phyloP scores from a whole-genome alignment of 1,284 basidiomycete genomes.

The Heimioporus retisporus region DNA sequence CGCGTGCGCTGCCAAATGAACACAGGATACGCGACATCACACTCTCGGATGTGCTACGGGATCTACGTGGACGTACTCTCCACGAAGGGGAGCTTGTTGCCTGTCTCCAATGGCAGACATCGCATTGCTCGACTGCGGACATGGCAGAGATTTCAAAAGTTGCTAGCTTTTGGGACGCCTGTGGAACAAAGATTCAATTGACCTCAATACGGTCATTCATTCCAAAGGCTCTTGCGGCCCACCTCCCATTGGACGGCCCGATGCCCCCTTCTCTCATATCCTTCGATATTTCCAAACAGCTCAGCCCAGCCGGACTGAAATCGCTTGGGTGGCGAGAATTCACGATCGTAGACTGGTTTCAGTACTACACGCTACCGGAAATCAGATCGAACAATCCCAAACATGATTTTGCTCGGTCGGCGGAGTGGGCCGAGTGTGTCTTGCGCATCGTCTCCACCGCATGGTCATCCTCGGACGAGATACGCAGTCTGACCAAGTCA shows the following conservation, averaged over 20 bases:
- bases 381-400: constrained; percentile 54
- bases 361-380: constrained; percentile 65
- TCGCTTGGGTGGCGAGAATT: constrained; percentile 88
- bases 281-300: constrained; percentile 67
- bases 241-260: constrained; percentile 67
- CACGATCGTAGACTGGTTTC: constrained; percentile 79
- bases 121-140: constrained; percentile 56
- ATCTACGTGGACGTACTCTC: constrained; percentile 79
- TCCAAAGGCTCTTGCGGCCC: constrained; percentile 57
- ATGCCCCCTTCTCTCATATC: constrained; percentile 84
- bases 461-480: constrained; percentile 61
- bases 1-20: constrained; percentile 70
- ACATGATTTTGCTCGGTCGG: constrained; percentile 73
- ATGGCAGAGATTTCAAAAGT: constrained; percentile 64
- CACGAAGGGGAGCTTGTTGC: constrained; percentile 78
- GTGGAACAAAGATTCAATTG: constrained; percentile 52
- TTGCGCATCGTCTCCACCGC: constrained; percentile 73
- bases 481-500: constrained; percentile 56
- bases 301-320: constrained; percentile 64
- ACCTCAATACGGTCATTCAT: constrained; percentile 77
- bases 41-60: constrained; percentile 85
- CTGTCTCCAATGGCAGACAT: constrained; percentile 91
- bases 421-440: constrained; percentile 85
- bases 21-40: constrained; percentile 79
- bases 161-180: constrained; percentile 60